Base-by-base conservation (phyloP, 352 stramenopile species). In the Phytophthora sojae region DNA sequence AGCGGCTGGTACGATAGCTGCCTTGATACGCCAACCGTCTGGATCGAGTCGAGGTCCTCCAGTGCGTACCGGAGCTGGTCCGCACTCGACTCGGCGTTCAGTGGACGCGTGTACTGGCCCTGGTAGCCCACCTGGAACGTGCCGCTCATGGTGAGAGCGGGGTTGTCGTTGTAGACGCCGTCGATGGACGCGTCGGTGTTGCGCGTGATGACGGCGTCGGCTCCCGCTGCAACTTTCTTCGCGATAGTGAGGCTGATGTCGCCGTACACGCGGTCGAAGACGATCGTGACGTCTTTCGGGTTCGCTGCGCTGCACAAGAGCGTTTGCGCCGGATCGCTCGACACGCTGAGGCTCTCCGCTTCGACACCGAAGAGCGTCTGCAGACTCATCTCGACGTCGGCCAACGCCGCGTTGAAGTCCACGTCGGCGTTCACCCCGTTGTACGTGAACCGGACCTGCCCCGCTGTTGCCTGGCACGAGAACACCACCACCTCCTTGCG, bases 51-150 rank as follows among this genome's bases (percentile, higher is more conserved):
- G 0, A 95, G 65, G 51, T 88, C 79, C 64, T 95, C 88, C 0
- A 95, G 69, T 1, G 86, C 86, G 57, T 87, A 91, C 4, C 85
- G 82, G 8, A 95, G 59, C 26, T 94, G 86, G 19, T 82, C 59
- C 0, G 71, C 83, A n/a, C 72, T 88, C 1, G 86, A 93, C 57
- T 92, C 83, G 1, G 85, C 77, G 30, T 96, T 94, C 19, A 96
- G 54, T 0, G 84, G 75, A 0, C 79, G 81, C 0, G 86, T 96
- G 51, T 82, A 93, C 35, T 73, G 70, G 26, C 72, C 81, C 14
- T 80, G 75, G 66, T 93, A 94, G 0, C 86, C 85, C 7, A 96
- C 68, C 63, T 93, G 86, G 67, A 94, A 94, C 17, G 86, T 96
- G 1, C 88, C 86, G 30, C 88, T 95, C 85, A 95, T 94, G 49